Evolutionary conservation across 1,284 basidiomycete genomes (phyloP), one percentile per base, ranked within the genome.

Genomic region (Schizophyllum commune): DNA sequence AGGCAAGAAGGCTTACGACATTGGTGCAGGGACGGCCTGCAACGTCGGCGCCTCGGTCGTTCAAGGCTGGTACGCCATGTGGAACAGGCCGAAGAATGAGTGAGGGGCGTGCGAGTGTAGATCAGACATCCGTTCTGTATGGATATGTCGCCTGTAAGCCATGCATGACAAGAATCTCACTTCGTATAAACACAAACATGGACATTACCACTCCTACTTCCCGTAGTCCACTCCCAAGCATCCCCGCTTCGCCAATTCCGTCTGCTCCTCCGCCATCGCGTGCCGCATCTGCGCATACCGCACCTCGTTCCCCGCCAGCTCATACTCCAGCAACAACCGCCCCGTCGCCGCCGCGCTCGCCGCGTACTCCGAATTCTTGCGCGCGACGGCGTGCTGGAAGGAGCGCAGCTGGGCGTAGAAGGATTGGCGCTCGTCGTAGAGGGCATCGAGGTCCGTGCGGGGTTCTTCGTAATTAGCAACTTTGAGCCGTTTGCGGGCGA

Each of bases 241-340:
- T 68, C 15, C 87, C 86, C 32, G 72, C 73, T 32, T 78, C 59
- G 86, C 87, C 69, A 80, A 80, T 68, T 88, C 85, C 64, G 85
- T 69, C 65, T 86, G 85, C 64, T 69, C 68, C 61, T 81, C 81
- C 34, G 85, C 81, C 32, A 83, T 73, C 63, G 77, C 77, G 58
- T 84, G 78, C 59, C 85, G 78, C 60, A 47, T 47, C 39, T 47
- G 39, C 39, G 39, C 39, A 47, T 47, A 47, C 39, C 39, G 9
- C 39, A 47, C 13, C 39, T 47, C 39, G 8, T 47, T 47, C 13
- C 39, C 17, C 8, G 39, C 39, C 13, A 47, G 39, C 39, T 47
- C 39, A 17, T 47, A 47, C 39, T 47, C 39, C 39, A 47, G 8
- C 39, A 47, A 17, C 39, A 9, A 2, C 4, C 58, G 60, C 19